Base-by-base conservation (phyloP, 306 rosid genomes). In the Sicyos edulis region DNA sequence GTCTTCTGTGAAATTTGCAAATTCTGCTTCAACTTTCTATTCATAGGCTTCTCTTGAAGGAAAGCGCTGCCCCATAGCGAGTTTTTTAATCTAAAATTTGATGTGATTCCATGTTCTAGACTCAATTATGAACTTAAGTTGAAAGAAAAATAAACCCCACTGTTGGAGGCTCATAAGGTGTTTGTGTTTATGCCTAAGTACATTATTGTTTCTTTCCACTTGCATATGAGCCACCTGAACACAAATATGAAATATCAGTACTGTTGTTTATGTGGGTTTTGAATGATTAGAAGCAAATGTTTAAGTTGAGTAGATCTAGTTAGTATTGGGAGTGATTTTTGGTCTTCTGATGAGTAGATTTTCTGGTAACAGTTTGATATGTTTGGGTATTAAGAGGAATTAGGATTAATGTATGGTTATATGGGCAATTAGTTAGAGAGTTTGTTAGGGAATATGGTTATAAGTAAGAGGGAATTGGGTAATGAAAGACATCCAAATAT, bases 251-350 rank as follows among this genome's bases (percentile, higher is more conserved):
- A 15, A 14, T 3, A 8, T 15, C 67, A 61, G 2, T 32, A 47
- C 19, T 6, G 1, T 61, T 15, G 22, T 14, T 29, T 2, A 7
- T 29, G 11, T 34, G 69, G 4, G 50, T 62, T 62, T 9, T 32
- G 50, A 37, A 62, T 62, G 47, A 19, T 64, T 42, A 42, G 70
- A 64, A 64, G 4, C n/a, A 13, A 59, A 26, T 59, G 20, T 62
- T 34, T 15, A 57, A 22, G 37, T 11, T 57, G 37, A 57, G 13
- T 12, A 56, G 22, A 62, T 37, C 8, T 62, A 16, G 69, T 57
- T 54, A 17, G 26, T 54, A 26, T 16, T 54, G 3, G 29, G 59
- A 54, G 59, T 20, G 20, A 54, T 54, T 54, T 54, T 54, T 17
- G 8, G 58, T 19, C 24, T 54, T 19, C 15, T 26, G 59, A 54